Evolutionary conservation across 1,284 basidiomycete species (phyloP).

Genomic region (Cerrena zonata): DNA sequence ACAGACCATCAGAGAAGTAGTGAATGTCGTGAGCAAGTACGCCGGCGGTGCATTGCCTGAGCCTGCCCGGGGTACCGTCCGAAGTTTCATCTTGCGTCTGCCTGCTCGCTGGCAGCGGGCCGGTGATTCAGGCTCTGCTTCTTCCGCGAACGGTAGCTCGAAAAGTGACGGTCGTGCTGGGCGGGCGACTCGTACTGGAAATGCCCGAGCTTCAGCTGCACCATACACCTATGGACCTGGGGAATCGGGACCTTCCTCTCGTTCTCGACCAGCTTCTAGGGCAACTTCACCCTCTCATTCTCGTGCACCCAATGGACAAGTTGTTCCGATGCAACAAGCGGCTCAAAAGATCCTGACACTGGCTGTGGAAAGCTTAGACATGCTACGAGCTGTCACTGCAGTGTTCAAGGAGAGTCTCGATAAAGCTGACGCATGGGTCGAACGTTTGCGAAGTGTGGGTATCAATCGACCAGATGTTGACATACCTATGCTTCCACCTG

Average conservation of each 20-base stretch:
- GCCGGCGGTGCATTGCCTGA: constrained; percentile 82
- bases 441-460: constrained; percentile 68
- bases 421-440: constrained; percentile 82
- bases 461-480: constrained; percentile 50
- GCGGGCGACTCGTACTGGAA: constrained; percentile 5
- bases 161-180: background rate
- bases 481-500: constrained; percentile 11
- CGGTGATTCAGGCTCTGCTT: constrained; percentile 4
- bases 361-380: constrained; percentile 86
- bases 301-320: constrained; percentile 14
- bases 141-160: background rate
- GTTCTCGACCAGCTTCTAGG: constrained; percentile 30
- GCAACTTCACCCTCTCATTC: constrained; percentile 25
- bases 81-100: constrained; percentile 75
- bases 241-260: constrained; percentile 24
- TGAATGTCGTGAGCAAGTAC: constrained; percentile 82
- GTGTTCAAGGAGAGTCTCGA: constrained; percentile 86
- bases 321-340: constrained; percentile 54
- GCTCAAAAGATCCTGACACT: constrained; percentile 79
- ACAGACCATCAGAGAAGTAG: constrained; percentile 80
- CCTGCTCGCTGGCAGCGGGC: constrained; percentile 72
- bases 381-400: constrained; percentile 80
- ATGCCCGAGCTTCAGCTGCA: constrained; percentile 17
- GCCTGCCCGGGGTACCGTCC: constrained; percentile 71
- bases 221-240: constrained; percentile 27